phyloP scores from a whole-genome alignment of 306 rosid genomes.

The Malus domestica region ASM211411v1 NC_041799.1:34557001-34557500 shows the following conservation, averaged over 20 bases:
- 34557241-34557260: conserved; percentile 24
- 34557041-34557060: no score
- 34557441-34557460: conserved; percentile 47
- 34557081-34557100: no score
- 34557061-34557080: no score
- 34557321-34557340: conserved; percentile 17
- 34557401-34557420: conserved; percentile 45
- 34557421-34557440: conserved; percentile 38
- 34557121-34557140: not conserved
- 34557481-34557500: not conserved
- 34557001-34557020: no score
- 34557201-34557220: conserved; percentile 33
- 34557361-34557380: conserved; percentile 45
- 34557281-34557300: conserved; percentile 34
- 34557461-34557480: conserved; percentile 14
- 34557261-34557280: conserved; percentile 21
- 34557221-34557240: conserved; percentile 26
- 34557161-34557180: not conserved
- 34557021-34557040: no score
- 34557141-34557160: not conserved
- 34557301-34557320: conserved; percentile 46
- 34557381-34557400: conserved; percentile 51
- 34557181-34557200: not conserved
- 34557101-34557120: not conserved
- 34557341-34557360: conserved; percentile 39